phyloP scores from a whole-genome alignment of 768 basidiomycete genomes.

The Leccinum rimulosum region DNA sequence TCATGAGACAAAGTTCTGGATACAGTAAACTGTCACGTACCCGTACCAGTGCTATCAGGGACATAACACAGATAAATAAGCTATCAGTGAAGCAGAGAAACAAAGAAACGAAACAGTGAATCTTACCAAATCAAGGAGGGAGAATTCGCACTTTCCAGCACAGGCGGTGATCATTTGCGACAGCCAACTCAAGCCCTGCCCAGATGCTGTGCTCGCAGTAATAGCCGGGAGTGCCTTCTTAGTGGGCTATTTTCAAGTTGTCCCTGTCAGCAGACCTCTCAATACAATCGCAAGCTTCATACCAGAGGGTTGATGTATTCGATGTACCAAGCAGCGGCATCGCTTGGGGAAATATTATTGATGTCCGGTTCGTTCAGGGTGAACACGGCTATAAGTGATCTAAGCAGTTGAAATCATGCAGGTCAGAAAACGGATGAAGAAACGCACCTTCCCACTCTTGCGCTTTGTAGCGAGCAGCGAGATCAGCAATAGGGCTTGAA shows the following conservation, averaged over 20 bases:
- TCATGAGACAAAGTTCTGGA: neutral
- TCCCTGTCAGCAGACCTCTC: neutral
- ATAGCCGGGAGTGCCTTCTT: constrained; percentile 40
- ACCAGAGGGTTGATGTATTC: constrained; percentile 36
- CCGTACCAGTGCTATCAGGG: constrained; percentile 29
- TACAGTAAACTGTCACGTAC: constrained; percentile 10
- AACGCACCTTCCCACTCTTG: constrained; percentile 33
- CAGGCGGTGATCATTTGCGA: constrained; percentile 35
- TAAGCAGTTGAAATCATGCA: neutral
- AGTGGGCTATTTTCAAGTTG: constrained; percentile 22
- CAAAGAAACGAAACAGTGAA: neutral
- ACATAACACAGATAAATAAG: neutral
- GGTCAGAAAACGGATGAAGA: neutral
- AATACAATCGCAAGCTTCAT: constrained; percentile 1
- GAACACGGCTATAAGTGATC: constrained; percentile 27
- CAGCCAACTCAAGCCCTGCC: constrained; percentile 36
- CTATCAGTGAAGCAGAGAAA: neutral
- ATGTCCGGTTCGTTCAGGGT: constrained; percentile 38
- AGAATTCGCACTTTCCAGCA: constrained; percentile 32
- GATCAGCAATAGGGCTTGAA: constrained; percentile 35
- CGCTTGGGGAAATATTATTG: constrained; percentile 27
- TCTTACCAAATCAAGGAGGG: constrained; percentile 35
- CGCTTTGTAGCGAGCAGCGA: constrained; percentile 30
- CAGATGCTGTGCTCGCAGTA: constrained; percentile 31
- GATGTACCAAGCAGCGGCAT: constrained; percentile 38